Percentiles rank a stretch among this genome's conserved stretches.
phyloP scores from a whole-genome alignment of 1,139 yeast genomes.

The Arxiozyma slooffiae region DNA sequence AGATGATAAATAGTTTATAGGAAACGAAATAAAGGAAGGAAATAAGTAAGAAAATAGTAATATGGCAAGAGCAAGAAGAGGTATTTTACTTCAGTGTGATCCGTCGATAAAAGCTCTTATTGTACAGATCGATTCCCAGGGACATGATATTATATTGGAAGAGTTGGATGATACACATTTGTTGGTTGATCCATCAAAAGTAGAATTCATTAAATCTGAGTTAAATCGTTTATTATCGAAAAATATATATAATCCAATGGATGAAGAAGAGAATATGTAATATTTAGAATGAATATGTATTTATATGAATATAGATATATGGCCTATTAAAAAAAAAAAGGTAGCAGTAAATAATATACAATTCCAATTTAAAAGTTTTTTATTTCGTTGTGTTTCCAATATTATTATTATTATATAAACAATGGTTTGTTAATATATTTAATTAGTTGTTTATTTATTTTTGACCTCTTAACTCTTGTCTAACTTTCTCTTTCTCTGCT shows the following conservation, averaged over 20 bases:
- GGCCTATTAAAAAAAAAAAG: too few species aligned
- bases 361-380: background rate
- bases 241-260: conserved; percentile 77
- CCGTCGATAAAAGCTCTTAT: conserved; percentile 87
- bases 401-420: too few species aligned
- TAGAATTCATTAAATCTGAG: conserved; percentile 66
- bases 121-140: conserved; percentile 63
- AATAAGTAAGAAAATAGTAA: background rate
- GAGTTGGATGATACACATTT: conserved; percentile 88
- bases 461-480: conserved; percentile 12
- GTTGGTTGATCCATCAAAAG: conserved; percentile 65
- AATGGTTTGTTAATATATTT: background rate
- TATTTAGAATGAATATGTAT: background rate
- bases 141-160: conserved; percentile 66
- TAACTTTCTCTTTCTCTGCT: conserved; percentile 32
- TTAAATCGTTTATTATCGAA: conserved; percentile 65
- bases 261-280: conserved; percentile 44
- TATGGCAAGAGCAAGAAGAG: conserved; percentile 33
- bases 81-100: conserved; percentile 48
- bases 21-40: background rate
- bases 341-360: background rate
- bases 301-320: background rate
- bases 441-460: background rate
- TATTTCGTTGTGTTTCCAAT: background rate
- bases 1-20: conserved; percentile 1